phyloP scores from a whole-genome alignment of 306 rosid species.

The Cajanus cajan region DNA sequence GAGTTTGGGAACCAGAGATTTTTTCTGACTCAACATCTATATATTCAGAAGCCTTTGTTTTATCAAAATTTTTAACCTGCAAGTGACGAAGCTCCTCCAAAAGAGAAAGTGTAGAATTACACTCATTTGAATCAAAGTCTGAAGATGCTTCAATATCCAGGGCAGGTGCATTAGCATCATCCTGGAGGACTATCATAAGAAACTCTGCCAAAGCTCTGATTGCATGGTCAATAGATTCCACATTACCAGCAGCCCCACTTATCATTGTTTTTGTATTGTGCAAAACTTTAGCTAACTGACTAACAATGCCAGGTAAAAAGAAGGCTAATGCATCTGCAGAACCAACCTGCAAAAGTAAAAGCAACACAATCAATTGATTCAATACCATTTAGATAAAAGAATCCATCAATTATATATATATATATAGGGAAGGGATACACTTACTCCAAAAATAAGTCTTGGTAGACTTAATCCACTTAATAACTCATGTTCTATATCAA shows the following conservation, averaged over 20 bases:
- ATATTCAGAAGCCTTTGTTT: slow-evolving; percentile 44
- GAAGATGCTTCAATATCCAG: slow-evolving; percentile 44
- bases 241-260: slow-evolving; percentile 93
- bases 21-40: slow-evolving; percentile 37
- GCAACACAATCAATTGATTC: slow-evolving; percentile 14
- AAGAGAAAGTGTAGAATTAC: slow-evolving; percentile 50
- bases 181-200: slow-evolving; percentile 81
- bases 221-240: slow-evolving; percentile 75
- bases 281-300: slow-evolving; percentile 82
- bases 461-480: too few relatives aligned
- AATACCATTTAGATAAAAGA: slow-evolving; percentile 18
- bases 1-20: slow-evolving; percentile 31
- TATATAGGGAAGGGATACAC: too few relatives aligned
- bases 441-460: too few relatives aligned
- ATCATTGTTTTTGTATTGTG: slow-evolving; percentile 66
- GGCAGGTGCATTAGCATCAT: slow-evolving; percentile 58
- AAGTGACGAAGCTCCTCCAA: slow-evolving; percentile 78
- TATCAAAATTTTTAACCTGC: slow-evolving; percentile 50
- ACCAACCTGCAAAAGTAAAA: slow-evolving; percentile 63
- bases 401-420: not conserved
- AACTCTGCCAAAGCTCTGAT: slow-evolving; percentile 83
- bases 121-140: slow-evolving; percentile 30
- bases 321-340: slow-evolving; percentile 89
- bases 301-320: slow-evolving; percentile 92
- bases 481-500: too few relatives aligned